Conservation (phyloP, 257 asterid genomes). For the Paraleonurus japonicus region DNA sequence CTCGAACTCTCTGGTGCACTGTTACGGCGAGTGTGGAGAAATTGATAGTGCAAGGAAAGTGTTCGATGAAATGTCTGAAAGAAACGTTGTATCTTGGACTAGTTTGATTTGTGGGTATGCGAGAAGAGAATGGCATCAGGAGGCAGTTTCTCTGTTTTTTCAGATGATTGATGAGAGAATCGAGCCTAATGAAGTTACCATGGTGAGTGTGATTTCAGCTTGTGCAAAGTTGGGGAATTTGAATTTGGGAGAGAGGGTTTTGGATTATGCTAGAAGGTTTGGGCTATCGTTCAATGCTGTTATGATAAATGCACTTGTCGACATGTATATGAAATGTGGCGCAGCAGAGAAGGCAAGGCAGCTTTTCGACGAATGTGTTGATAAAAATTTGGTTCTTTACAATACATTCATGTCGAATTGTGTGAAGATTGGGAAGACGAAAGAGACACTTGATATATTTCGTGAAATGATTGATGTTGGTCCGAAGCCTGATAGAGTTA, state of each 20-base stretch:
- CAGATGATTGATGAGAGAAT: conserved; percentile 44
- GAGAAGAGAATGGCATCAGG: conserved; percentile 31
- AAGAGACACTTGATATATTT: conserved; percentile 43
- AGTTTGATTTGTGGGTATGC: conserved; percentile 55
- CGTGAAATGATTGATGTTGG: conserved; percentile 38
- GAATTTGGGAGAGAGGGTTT: conserved; percentile 42
- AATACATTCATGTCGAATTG: conserved; percentile 55
- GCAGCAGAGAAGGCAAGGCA: conserved; percentile 39
- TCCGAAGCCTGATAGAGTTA: conserved; percentile 50
- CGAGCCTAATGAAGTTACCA: conserved; percentile 45
- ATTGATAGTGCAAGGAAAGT: conserved; percentile 44
- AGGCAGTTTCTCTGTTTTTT: conserved; percentile 53
- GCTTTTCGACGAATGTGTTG: conserved; percentile 39
- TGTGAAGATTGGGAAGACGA: conserved; percentile 39
- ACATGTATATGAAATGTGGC: conserved; percentile 64
- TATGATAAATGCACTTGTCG: conserved; percentile 52
- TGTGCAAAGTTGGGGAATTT: conserved; percentile 48
- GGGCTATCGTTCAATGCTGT: conserved; percentile 37
- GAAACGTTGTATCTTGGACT: conserved; percentile 61
- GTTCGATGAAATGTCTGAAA: conserved; percentile 51
- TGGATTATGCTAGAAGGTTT: conserved; percentile 23
- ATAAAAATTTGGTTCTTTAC: conserved; percentile 45
- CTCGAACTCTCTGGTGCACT: conserved; percentile 43
- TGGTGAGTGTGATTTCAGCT: conserved; percentile 43
- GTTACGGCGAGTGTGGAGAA: conserved; percentile 53